Percentiles rank a stretch among this genome's conserved stretches.
Evolutionary conservation across 2,329 filamentous ascomycete species (phyloP).

Genomic region (Arthrobotrys conoides): DNA sequence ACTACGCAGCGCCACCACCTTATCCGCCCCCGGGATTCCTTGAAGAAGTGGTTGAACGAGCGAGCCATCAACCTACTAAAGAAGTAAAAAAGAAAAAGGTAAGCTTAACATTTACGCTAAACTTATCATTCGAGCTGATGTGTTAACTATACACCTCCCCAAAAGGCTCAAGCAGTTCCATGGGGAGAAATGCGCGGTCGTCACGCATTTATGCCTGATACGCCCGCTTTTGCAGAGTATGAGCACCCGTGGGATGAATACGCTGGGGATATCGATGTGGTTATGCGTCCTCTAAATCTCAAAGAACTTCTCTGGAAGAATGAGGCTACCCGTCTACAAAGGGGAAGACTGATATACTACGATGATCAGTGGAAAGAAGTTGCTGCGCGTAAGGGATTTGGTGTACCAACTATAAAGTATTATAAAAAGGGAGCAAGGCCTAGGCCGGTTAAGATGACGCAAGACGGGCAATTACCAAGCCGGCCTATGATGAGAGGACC

Average conservation of each 20-base stretch:
- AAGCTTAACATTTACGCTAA: too few species aligned
- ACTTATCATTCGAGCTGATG: not conserved
- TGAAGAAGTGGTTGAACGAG: not conserved
- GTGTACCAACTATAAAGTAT: too few species aligned
- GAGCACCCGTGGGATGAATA: conserved; percentile 22
- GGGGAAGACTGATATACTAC: not conserved
- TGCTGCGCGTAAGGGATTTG: not conserved
- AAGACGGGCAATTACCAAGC: not conserved
- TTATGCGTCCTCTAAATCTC: conserved; percentile 6
- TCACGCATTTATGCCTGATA: conserved; percentile 1
- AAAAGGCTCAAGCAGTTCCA: not conserved
- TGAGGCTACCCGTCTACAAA: not conserved
- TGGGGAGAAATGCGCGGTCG: conserved; percentile 3
- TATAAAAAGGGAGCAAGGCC: not conserved
- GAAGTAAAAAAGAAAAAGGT: conserved; percentile 6
- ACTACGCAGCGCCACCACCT: not conserved
- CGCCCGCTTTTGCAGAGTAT: not conserved
- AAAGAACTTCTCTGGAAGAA: not conserved
- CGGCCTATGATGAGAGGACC: conserved; percentile 19
- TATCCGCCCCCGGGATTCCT: conserved; percentile 6
- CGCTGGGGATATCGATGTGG: not conserved
- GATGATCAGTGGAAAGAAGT: conserved; percentile 10
- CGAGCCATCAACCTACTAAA: not conserved
- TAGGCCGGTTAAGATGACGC: too few species aligned
- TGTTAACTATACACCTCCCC: not conserved